phyloP scores from a whole-genome alignment of 2,329 filamentous ascomycete genomes.

The Byssochlamys sp. region DNA sequence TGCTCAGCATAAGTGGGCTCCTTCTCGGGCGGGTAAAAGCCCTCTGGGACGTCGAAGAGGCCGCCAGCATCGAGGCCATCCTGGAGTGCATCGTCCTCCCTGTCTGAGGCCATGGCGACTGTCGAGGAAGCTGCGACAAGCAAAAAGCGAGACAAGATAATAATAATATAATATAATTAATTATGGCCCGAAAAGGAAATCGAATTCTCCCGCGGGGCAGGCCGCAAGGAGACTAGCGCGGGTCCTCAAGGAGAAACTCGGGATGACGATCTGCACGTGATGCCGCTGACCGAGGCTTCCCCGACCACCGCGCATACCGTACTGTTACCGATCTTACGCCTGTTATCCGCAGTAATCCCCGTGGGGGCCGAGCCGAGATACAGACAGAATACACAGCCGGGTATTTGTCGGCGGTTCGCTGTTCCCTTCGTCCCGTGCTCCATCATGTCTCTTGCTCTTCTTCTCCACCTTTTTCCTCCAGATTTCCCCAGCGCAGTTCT shows the following conservation, averaged over 20 bases:
- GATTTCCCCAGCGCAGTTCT: not conserved
- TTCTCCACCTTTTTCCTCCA: slow-evolving; percentile 5
- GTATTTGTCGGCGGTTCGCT: slow-evolving; percentile 9
- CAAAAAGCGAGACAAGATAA: not conserved
- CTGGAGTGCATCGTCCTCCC: slow-evolving; percentile 17
- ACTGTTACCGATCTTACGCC: slow-evolving; percentile 2
- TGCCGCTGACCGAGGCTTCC: not conserved
- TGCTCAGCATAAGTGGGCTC: slow-evolving; percentile 65
- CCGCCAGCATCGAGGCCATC: slow-evolving; percentile 32
- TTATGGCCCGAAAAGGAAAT: not conserved
- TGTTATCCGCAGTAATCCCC: not conserved
- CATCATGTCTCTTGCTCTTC: not conserved
- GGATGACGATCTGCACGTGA: not conserved
- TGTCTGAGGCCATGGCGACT: slow-evolving; percentile 5
- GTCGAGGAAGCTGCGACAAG: not conserved
- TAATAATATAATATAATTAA: no score
- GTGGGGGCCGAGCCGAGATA: slow-evolving; percentile 6
- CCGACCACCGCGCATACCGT: not conserved
- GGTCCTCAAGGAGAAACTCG: not conserved
- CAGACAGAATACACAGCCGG: slow-evolving; percentile 6
- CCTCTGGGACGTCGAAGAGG: slow-evolving; percentile 72
- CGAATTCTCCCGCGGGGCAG: not conserved
- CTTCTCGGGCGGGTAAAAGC: slow-evolving; percentile 69
- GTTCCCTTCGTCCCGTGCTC: not conserved
- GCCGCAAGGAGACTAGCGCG: not conserved